phyloP scores from a whole-genome alignment of 2,329 filamentous ascomycete genomes.

The Talaromyces sp. region DNA sequence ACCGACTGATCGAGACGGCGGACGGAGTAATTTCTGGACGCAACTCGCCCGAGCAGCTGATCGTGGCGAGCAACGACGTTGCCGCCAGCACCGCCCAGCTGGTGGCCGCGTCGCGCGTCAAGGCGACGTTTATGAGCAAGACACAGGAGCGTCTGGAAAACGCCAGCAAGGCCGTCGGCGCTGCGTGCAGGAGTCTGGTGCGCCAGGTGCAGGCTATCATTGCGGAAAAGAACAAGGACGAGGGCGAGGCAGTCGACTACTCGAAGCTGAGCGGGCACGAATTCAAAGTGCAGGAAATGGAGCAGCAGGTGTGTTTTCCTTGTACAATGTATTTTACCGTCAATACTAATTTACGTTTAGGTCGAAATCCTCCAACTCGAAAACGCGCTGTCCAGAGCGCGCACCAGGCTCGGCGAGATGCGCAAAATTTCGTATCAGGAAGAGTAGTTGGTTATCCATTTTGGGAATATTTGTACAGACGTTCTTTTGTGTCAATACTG shows the following conservation, averaged over 20 bases:
- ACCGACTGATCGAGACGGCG: conserved; percentile 94
- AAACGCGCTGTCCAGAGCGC: conserved; percentile 72
- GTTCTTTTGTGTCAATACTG: neutral
- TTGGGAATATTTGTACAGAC: neutral
- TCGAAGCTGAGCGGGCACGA: conserved; percentile 82
- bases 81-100: conserved; percentile 94
- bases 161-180: conserved; percentile 87
- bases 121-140: conserved; percentile 97
- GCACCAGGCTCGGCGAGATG: conserved; percentile 90
- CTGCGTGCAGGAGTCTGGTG: conserved; percentile 80
- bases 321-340: no score
- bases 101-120: conserved; percentile 90
- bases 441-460: conserved; percentile 40
- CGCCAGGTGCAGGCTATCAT: conserved; percentile 94
- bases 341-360: no score
- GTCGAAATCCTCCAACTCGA: conserved; percentile 96
- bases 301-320: conserved; percentile 75
- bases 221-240: conserved; percentile 73
- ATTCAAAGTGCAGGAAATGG: conserved; percentile 99
- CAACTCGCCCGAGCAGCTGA: conserved; percentile 93
- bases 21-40: conserved; percentile 89
- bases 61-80: conserved; percentile 95
- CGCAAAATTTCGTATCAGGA: conserved; percentile 93
- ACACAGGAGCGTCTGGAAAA: conserved; percentile 87
- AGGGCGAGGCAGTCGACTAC: conserved; percentile 79